phyloP scores from a whole-genome alignment of 306 rosid genomes.

The Chamaecrista fasciculata region DNA sequence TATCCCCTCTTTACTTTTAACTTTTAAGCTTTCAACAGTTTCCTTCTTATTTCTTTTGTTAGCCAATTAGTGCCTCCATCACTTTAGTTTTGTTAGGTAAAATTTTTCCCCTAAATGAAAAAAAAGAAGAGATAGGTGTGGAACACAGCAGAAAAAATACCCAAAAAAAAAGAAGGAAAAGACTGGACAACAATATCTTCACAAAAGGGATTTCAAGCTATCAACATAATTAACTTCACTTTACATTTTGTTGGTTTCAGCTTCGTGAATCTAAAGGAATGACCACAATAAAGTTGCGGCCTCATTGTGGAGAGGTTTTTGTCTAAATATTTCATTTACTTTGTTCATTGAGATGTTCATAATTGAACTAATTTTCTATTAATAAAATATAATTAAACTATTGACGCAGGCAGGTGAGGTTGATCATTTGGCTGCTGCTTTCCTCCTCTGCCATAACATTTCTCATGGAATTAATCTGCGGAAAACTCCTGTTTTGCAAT shows the following conservation, averaged over 20 bases:
- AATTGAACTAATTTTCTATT: background rate
- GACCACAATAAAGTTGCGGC: conserved; percentile 68
- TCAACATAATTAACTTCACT: conserved; percentile 19
- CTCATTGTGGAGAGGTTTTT: conserved; percentile 87
- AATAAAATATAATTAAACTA: conserved; percentile 31
- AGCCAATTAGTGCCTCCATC: background rate
- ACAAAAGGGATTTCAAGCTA: background rate
- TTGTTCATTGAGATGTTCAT: conserved; percentile 21
- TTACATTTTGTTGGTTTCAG: conserved; percentile 43
- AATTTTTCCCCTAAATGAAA: too few species aligned
- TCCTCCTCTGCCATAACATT: conserved; percentile 73
- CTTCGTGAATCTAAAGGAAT: conserved; percentile 71
- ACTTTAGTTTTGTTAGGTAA: background rate
- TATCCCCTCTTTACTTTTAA: conserved; percentile 7
- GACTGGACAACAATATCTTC: background rate
- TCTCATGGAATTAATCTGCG: conserved; percentile 77
- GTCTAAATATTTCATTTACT: conserved; percentile 18
- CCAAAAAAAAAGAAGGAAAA: background rate
- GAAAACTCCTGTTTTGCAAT: conserved; percentile 79
- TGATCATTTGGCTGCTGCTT: conserved; percentile 82
- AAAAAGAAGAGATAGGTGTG: too few species aligned
- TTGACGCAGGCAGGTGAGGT: conserved; percentile 69
- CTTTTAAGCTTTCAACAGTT: background rate
- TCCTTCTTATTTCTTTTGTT: background rate
- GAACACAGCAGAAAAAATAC: background rate